Evolutionary conservation across 2,329 filamentous ascomycete species (phyloP).

Genomic region (Berkeleyomyces basicola): DNA sequence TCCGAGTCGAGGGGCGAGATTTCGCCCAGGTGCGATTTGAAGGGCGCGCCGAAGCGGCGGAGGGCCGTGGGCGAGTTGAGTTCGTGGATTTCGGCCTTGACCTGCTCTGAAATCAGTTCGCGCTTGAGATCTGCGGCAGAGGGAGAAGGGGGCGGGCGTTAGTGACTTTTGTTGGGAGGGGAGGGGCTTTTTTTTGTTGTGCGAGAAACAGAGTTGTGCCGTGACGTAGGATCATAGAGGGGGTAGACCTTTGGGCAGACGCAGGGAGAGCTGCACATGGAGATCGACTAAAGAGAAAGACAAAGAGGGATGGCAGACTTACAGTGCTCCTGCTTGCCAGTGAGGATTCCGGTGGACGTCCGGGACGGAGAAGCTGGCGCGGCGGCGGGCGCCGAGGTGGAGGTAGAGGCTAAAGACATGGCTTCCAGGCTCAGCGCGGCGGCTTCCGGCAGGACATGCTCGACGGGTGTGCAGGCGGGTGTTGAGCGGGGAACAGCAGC

Average conservation of each 20-base stretch:
- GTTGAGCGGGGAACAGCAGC: slow-evolving; percentile 5
- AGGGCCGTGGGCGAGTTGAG: slow-evolving; percentile 89
- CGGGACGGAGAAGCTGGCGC: slow-evolving; percentile 18
- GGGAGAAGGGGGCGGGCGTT: background rate
- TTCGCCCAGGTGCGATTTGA: slow-evolving; percentile 82
- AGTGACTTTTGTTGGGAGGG: background rate
- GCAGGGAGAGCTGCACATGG: background rate
- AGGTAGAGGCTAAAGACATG: background rate
- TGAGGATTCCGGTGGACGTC: slow-evolving; percentile 37
- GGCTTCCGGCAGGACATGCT: background rate
- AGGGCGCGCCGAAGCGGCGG: slow-evolving; percentile 87
- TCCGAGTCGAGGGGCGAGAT: slow-evolving; percentile 88
- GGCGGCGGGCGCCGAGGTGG: slow-evolving; percentile 11
- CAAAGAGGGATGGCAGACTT: slow-evolving; percentile 20
- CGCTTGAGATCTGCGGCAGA: slow-evolving; percentile 64
- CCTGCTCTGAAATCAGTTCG: slow-evolving; percentile 81
- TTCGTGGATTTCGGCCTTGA: slow-evolving; percentile 76
- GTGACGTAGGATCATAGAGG: background rate
- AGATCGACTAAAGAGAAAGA: background rate
- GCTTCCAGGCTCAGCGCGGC: background rate
- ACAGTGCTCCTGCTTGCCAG: slow-evolving; percentile 98
- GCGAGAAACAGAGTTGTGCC: background rate
- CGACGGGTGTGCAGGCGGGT: background rate
- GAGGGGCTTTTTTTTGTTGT: background rate
- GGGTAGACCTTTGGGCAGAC: background rate